Evolutionary conservation across 2,329 filamentous ascomycete genomes (phyloP).

Genomic region (Ceratocystiopsis sp.): DNA sequence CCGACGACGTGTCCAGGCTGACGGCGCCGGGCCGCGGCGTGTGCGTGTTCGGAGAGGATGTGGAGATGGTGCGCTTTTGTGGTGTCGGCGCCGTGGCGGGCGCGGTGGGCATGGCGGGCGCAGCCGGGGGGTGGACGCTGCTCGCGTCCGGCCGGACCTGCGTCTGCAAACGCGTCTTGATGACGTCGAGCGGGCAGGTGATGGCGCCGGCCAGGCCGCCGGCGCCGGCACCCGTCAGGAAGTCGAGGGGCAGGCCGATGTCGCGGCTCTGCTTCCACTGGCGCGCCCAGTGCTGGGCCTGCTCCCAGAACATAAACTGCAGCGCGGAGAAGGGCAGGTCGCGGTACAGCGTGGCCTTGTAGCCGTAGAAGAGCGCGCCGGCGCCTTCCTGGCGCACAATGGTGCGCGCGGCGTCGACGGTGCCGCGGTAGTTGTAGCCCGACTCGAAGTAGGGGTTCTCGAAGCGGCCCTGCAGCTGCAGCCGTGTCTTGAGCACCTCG

Average conservation of each 20-base stretch:
- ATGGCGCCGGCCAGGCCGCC: constrained; percentile 87
- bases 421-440: constrained; percentile 89
- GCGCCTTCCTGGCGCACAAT: constrained; percentile 73
- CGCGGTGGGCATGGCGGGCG: background rate
- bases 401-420: constrained; percentile 66
- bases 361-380: constrained; percentile 83
- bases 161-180: constrained; percentile 92
- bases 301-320: constrained; percentile 97
- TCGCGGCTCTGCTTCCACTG: constrained; percentile 63
- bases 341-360: constrained; percentile 85
- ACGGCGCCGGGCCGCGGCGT: constrained; percentile 63
- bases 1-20: constrained; percentile 74
- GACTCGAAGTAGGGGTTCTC: constrained; percentile 90
- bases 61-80: constrained; percentile 65
- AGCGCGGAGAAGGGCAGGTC: constrained; percentile 91
- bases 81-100: constrained; percentile 4
- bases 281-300: constrained; percentile 70
- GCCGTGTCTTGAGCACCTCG: constrained; percentile 91
- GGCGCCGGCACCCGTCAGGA: constrained; percentile 75
- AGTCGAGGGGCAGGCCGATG: constrained; percentile 71
- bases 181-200: constrained; percentile 90
- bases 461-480: constrained; percentile 85
- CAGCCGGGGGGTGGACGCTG: constrained; percentile 9
- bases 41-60: constrained; percentile 73
- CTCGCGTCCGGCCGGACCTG: constrained; percentile 38